Conservation (phyloP, 441 rosid genomes). For the Adansonia grandidieri region DNA sequence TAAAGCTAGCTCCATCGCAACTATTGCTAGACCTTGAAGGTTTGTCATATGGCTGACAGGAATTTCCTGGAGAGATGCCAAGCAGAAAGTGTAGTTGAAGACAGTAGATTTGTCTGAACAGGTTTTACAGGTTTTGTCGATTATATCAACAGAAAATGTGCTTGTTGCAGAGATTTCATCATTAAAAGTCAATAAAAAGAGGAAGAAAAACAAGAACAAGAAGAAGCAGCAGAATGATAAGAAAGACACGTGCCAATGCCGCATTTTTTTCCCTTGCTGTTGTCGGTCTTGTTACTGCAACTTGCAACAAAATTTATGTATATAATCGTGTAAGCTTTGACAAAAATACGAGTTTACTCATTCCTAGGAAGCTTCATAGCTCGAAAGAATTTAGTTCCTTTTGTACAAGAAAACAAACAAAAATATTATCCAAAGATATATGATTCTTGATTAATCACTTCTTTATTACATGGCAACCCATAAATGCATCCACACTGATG, state of each 20-base stretch:
- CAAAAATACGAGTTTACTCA: neutral
- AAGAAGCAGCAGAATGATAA: slow-evolving; percentile 9
- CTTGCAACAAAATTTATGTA: neutral
- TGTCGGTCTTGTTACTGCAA: neutral
- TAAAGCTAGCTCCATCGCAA: slow-evolving; percentile 60
- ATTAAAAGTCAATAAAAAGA: slow-evolving; percentile 20
- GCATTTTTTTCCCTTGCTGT: slow-evolving; percentile 25
- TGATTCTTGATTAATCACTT: neutral
- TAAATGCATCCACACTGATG: neutral
- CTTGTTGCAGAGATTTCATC: slow-evolving; percentile 12
- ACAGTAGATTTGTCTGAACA: slow-evolving; percentile 43
- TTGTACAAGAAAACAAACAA: neutral
- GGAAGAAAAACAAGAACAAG: slow-evolving; percentile 24
- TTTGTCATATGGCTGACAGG: slow-evolving; percentile 50
- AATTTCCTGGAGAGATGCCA: slow-evolving; percentile 43
- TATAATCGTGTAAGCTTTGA: neutral
- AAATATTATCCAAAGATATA: neutral
- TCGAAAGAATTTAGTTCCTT: neutral
- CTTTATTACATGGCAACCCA: neutral
- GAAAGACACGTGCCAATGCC: slow-evolving; percentile 10
- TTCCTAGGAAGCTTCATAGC: slow-evolving; percentile 27
- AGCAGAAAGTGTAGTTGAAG: slow-evolving; percentile 47
- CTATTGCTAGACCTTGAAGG: slow-evolving; percentile 51
- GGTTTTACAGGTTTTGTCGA: slow-evolving; percentile 49
- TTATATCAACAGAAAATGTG: slow-evolving; percentile 30